Evolutionary conservation across 1,284 basidiomycete genomes (phyloP).

Genomic region (Irpex sp.): DNA sequence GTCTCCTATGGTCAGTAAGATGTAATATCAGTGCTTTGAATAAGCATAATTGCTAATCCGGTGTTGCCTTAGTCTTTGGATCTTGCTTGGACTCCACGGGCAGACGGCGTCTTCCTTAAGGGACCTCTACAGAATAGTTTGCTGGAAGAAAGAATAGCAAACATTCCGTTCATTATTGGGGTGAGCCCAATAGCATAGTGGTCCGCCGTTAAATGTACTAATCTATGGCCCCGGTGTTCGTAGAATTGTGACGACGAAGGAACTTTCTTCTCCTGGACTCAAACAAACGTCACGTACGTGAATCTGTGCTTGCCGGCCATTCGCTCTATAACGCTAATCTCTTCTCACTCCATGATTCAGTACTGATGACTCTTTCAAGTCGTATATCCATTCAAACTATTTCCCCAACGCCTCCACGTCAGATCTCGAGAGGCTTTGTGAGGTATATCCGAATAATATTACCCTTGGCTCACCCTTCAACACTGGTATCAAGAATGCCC

Average conservation of each 20-base stretch:
- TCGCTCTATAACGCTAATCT: constrained; percentile 21
- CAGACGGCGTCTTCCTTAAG: constrained; percentile 34
- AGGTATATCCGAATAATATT: constrained; percentile 40
- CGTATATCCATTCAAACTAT: constrained; percentile 28
- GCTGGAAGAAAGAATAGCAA: constrained; percentile 23
- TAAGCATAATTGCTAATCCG: too few relatives aligned
- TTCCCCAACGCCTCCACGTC: constrained; percentile 25
- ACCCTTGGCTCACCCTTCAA: constrained; percentile 48
- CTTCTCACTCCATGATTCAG: constrained; percentile 23
- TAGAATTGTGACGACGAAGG: constrained; percentile 49
- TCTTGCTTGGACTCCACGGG: constrained; percentile 35
- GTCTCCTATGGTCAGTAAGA: constrained; percentile 20
- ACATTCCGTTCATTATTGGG: constrained; percentile 30
- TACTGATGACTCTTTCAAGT: constrained; percentile 33
- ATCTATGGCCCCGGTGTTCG: neutral
- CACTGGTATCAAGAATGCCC: constrained; percentile 39
- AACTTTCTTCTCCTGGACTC: constrained; percentile 44
- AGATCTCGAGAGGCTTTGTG: constrained; percentile 30
- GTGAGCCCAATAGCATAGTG: constrained; percentile 1
- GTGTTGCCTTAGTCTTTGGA: constrained; percentile 12
- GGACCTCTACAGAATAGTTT: constrained; percentile 25
- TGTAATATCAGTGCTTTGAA: neutral
- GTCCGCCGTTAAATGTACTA: neutral
- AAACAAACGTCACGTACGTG: constrained; percentile 49
- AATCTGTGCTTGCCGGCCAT: constrained; percentile 11